phyloP scores from a whole-genome alignment of 1,284 basidiomycete species.

The Tilletia indica region DNA sequence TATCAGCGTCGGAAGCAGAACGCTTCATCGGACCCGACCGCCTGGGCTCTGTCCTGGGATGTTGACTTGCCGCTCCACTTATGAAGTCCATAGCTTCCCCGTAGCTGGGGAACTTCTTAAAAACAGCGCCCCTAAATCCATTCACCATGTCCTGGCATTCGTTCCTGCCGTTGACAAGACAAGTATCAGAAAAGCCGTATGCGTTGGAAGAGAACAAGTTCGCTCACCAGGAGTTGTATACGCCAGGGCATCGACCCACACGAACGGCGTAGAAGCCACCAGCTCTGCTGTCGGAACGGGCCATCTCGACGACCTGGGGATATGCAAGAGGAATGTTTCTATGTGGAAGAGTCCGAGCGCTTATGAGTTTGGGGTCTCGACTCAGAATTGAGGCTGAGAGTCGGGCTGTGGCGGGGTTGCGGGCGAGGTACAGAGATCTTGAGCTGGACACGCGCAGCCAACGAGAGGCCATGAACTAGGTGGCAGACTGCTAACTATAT shows the following conservation, averaged over 20 bases:
- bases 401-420: neutral
- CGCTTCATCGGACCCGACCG: neutral
- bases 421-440: neutral
- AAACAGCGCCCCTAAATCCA: slow-evolving; percentile 64
- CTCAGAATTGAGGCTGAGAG: neutral
- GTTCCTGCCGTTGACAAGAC: slow-evolving; percentile 32
- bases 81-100: slow-evolving; percentile 60
- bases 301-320: neutral
- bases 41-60: neutral
- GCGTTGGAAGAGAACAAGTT: neutral
- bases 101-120: slow-evolving; percentile 65
- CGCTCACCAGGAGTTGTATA: slow-evolving; percentile 43
- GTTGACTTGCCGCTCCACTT: neutral
- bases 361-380: neutral
- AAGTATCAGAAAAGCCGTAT: neutral
- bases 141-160: slow-evolving; percentile 66
- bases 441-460: neutral
- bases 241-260: slow-evolving; percentile 39
- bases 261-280: slow-evolving; percentile 43
- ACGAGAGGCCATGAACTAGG: neutral
- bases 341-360: too few species aligned
- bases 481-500: too few species aligned
- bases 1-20: slow-evolving; percentile 17
- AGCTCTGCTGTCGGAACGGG: slow-evolving; percentile 20
- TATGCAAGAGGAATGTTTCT: too few species aligned